Evolutionary conservation across 1,284 basidiomycete genomes (phyloP), one percentile per base, ranked within the genome.

Genomic region (Caloboletus firmus): DNA sequence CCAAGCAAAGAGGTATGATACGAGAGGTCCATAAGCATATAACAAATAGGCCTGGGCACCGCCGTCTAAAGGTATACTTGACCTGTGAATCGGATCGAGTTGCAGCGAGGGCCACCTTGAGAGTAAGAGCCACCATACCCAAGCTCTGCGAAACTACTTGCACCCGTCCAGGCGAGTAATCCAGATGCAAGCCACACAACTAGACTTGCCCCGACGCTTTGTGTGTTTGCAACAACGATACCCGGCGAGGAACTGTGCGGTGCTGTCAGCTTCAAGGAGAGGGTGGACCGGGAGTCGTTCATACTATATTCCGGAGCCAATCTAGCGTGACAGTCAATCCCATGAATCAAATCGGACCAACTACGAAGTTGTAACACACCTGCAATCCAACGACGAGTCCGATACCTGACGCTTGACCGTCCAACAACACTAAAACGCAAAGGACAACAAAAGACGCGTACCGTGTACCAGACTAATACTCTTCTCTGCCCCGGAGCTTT

Each of bases 231-330:
- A 30, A 95, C 83, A 1, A 97, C 85, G n/a, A 95, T 85, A 22
- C 93, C 93, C 0, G 94, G 94, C 1, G 91, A 93, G 1, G 91
- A 93, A 74, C 89, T 92, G 52, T 7, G 35, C 2, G 34, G 36
- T 43, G 34, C 20, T 30, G 31, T 56, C 34, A 62, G 46, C 26
- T 26, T 45, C 10, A 12, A 11, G 47, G 34, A 35, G 10, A 39
- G 20, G 32, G 34, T 5, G 22, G 46, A 37, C 47, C 37, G 22
- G 51, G 32, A 49, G 13, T 28, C 57, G 37, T 13, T 2, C 83
- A 62, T 66, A 91, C 90, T 97, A 97, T 59, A 97, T 96, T 20
- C 94, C 94, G 13, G 90, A 93, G 30, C 93, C 93, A 69, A 95
- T 92, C 83, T 88, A 58, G 46, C 30, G 39, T 40, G 26, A 46